These are phyloP conservation scores for Suillus clintonianus DNA, from an alignment of 768 basidiomycete species.

Conservation along the genomic window DNA sequence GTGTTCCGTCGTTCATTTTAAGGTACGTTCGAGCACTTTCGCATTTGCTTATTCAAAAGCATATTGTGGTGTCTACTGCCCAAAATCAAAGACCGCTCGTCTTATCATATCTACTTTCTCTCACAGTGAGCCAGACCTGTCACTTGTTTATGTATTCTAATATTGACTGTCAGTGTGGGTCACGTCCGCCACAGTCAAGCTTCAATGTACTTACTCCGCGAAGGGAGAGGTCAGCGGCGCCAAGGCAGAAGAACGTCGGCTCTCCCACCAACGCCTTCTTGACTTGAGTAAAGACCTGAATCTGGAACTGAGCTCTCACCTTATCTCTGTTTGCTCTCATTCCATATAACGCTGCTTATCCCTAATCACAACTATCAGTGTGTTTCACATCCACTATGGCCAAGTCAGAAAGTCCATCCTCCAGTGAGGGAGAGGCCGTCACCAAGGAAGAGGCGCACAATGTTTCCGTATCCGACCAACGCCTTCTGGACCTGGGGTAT, in stretches of 20 bases:
- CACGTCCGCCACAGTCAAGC: not conserved
- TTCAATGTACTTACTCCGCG: not conserved
- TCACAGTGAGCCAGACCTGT: not conserved
- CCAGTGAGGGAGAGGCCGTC: slow-evolving; percentile 16
- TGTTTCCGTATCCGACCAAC: slow-evolving; percentile 37
- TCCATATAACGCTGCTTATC: not conserved
- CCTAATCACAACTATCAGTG: not conserved
- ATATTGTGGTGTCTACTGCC: not conserved
- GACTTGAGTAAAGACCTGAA: slow-evolving; percentile 56
- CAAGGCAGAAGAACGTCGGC: slow-evolving; percentile 9
- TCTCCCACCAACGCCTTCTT: slow-evolving; percentile 43
- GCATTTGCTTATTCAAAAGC: not conserved
- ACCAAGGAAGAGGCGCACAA: slow-evolving; percentile 6
- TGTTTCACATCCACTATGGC: not conserved
- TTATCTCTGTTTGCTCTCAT: not conserved
- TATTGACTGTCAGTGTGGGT: not conserved
- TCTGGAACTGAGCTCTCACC: slow-evolving; percentile 46
- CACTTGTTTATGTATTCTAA: not conserved
- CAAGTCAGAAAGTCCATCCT: slow-evolving; percentile 1
- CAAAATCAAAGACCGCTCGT: not conserved
- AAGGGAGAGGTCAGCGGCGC: not conserved
- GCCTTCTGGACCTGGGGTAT: slow-evolving; percentile 54
- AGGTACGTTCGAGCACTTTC: not conserved
- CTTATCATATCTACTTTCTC: not conserved
- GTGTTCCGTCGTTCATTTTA: not conserved